Evolutionary conservation across 495 filamentous ascomycete genomes (phyloP), one percentile per base, ranked within the genome.

Genomic region (Talaromyces wortmannii): DNA sequence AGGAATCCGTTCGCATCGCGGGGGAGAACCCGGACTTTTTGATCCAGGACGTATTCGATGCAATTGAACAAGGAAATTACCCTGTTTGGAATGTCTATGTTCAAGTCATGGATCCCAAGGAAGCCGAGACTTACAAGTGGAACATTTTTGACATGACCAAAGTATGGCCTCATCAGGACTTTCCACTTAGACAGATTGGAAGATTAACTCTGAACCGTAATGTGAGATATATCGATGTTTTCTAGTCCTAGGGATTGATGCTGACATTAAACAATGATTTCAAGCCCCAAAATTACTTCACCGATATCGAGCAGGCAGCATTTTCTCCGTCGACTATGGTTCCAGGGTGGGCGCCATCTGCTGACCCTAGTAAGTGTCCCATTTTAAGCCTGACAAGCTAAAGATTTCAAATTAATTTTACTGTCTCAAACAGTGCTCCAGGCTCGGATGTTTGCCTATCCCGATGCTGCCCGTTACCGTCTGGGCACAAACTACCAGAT

Each of bases 381-480:
- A 12, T 48, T 16, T 8, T 3, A 6, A 15, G 7, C 23, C 33
- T 23, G 23, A 23, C 23, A 31, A 10, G 4, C 17, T 12, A 10
- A 40, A 36, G 15, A 43, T 18, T 3, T 44, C 8, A 12, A 32
- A 4, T 8, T 55, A 48, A 55, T 7, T 31, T 43, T 43, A 43
- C 40, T 18, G 31, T 0, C n/a, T 31, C 12, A 44, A 13, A 8
- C 63, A 68, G 73, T 90, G 50, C 76, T 89, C 1, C 87, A 89
- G 67, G 83, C 81, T 46, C 75, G 86, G 18, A 77, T 87, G 67
- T 88, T 89, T 64, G 77, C 82, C 50, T 89, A 89, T 62, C 81
- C 81, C 2, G 86, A 89, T 55, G 81, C 87, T 0, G 77, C 80
- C 23, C 78, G 83, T 48, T 82, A 89, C 65, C 78, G 86, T 1